Percentiles rank a stretch among this genome's conserved stretches.
These are phyloP conservation scores for Emericellopsis atlantica DNA, from an alignment of 2,329 filamentous ascomycete genomes.

Conservation along the genomic window DNA sequence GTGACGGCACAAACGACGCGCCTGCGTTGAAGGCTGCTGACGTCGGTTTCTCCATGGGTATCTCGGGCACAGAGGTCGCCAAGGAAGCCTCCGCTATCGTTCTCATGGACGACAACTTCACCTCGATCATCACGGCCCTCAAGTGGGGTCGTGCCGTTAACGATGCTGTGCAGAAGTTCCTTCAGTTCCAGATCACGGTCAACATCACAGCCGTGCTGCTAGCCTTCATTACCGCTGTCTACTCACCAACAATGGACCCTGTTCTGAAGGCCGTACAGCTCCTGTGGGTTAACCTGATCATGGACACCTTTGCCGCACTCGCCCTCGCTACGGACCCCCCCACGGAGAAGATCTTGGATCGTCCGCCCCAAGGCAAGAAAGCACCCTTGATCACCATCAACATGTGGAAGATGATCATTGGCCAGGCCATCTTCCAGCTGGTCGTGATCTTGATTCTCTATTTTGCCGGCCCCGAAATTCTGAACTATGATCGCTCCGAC, in stretches of 20 bases:
- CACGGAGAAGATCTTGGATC: conserved; percentile 31
- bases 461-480: conserved; percentile 38
- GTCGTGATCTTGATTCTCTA: conserved; percentile 37
- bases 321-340: conserved; percentile 29
- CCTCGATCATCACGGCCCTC: conserved; percentile 46
- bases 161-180: conserved; percentile 47
- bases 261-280: conserved; percentile 45
- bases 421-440: conserved; percentile 41
- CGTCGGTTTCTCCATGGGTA: conserved; percentile 52
- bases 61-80: conserved; percentile 47
- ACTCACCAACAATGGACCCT: conserved; percentile 22
- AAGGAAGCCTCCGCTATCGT: conserved; percentile 52
- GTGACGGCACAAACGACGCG: conserved; percentile 51
- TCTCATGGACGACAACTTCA: conserved; percentile 50
- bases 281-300: conserved; percentile 49
- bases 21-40: conserved; percentile 48
- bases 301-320: conserved; percentile 45
- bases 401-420: conserved; percentile 50
- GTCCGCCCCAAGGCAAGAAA: conserved; percentile 39
- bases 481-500: conserved; percentile 30
- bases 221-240: conserved; percentile 42
- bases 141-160: conserved; percentile 50
- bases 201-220: conserved; percentile 48
- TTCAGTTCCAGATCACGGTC: conserved; percentile 49
- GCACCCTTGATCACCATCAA: conserved; percentile 57